phyloP scores from a whole-genome alignment of 2,329 filamentous ascomycete species.

The Aspergillus fumigatiaffinis region DNA sequence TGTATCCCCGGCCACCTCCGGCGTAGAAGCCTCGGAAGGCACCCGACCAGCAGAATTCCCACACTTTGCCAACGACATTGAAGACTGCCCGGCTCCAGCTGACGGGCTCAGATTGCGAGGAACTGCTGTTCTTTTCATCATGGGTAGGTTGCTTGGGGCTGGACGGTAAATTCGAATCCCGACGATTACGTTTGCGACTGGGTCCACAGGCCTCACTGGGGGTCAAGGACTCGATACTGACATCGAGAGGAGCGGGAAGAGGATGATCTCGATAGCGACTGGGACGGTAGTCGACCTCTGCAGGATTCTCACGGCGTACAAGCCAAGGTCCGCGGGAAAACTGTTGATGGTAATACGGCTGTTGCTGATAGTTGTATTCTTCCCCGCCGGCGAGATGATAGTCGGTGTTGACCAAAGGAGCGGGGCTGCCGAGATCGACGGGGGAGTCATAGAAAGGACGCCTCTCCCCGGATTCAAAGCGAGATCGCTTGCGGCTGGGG shows the following conservation, averaged over 20 bases:
- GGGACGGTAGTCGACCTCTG: conserved; percentile 40
- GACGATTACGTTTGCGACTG: conserved; percentile 32
- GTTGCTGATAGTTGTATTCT: conserved; percentile 13
- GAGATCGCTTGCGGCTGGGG: conserved; percentile 30
- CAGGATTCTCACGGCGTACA: conserved; percentile 19
- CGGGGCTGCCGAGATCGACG: conserved; percentile 28
- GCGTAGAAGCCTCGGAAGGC: conserved; percentile 83
- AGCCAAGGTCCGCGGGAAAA: conserved; percentile 10
- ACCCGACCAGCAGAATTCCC: conserved; percentile 71
- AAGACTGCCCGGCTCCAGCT: conserved; percentile 43
- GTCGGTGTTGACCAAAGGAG: conserved; percentile 36
- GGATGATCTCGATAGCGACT: conserved; percentile 38
- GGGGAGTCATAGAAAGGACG: conserved; percentile 21
- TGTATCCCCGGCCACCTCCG: conserved; percentile 72
- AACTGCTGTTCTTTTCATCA: conserved; percentile 9
- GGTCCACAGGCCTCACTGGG: conserved; percentile 16
- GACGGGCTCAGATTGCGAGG: conserved; percentile 14
- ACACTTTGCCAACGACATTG: conserved; percentile 61
- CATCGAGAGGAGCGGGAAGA: conserved; percentile 23
- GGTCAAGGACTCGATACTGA: conserved; percentile 21
- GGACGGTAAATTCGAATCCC: conserved; percentile 21
- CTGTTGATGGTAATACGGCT: conserved; percentile 7
- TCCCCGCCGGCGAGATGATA: conserved; percentile 33
- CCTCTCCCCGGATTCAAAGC: conserved; percentile 22
- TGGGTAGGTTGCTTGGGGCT: conserved; percentile 5